These are phyloP conservation scores for Diplocarpon rosae DNA, from an alignment of 2,329 filamentous ascomycete species.

Conservation along the genomic window DNA sequence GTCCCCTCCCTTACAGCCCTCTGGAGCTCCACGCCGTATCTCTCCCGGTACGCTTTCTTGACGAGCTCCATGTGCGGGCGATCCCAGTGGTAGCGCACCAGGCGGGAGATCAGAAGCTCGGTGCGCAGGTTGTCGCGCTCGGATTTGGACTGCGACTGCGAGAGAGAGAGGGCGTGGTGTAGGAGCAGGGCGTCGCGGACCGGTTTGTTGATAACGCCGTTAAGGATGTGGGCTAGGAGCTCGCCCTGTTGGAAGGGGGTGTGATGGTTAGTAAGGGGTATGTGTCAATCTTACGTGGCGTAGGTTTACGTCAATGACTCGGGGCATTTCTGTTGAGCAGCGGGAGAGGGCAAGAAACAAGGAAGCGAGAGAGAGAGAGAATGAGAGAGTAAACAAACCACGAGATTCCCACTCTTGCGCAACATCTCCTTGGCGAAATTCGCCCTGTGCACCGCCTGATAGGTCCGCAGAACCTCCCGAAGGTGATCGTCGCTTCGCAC, in stretches of 20 bases:
- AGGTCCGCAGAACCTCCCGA: conserved; percentile 64
- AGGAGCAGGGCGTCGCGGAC: conserved; percentile 86
- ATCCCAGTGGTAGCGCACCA: conserved; percentile 92
- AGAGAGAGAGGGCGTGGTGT: conserved; percentile 75
- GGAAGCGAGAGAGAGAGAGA: conserved; percentile 3
- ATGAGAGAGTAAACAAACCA: conserved; percentile 50
- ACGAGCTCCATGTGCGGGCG: conserved; percentile 67
- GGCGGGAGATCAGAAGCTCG: conserved; percentile 76
- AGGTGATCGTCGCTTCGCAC: conserved; percentile 72
- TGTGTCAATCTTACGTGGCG: no score
- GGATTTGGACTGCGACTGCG: conserved; percentile 41
- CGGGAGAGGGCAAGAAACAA: no score
- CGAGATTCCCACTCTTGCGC: conserved; percentile 80
- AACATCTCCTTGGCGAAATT: conserved; percentile 88
- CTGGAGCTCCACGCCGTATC: conserved; percentile 65
- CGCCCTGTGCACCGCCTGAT: conserved; percentile 59
- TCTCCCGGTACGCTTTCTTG: conserved; percentile 67
- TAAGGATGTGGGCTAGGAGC: conserved; percentile 86
- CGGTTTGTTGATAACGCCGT: conserved; percentile 91
- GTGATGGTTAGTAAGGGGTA: neutral
- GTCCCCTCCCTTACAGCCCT: conserved; percentile 71
- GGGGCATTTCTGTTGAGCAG: no score
- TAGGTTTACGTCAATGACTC: no score
- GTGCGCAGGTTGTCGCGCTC: conserved; percentile 42
- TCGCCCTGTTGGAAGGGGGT: conserved; percentile 60